phyloP scores from a whole-genome alignment of 73 alveolate species.

The Paramecium primaurelia region DNA sequence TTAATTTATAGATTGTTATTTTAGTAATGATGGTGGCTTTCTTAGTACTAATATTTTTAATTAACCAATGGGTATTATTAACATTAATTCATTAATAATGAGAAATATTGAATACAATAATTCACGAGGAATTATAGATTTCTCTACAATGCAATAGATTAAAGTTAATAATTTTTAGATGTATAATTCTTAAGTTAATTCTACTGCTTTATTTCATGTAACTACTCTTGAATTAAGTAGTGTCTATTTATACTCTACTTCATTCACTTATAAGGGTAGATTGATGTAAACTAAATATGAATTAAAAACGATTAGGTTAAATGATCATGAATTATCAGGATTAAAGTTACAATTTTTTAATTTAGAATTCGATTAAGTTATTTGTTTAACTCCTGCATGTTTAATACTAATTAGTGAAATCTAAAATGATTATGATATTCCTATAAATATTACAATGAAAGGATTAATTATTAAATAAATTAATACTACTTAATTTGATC shows the following conservation, averaged over 20 bases:
- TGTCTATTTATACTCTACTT: neutral
- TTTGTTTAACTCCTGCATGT: neutral
- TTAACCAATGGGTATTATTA: neutral
- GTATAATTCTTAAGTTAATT: neutral
- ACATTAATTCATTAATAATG: neutral
- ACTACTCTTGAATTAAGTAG: neutral
- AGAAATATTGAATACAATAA: neutral
- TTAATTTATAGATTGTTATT: neutral
- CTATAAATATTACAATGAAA: neutral
- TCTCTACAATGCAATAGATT: neutral
- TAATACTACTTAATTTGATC: neutral
- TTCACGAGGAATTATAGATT: slow-evolving; percentile 6
- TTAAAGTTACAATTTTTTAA: neutral
- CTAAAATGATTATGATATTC: neutral
- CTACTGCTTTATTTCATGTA: neutral
- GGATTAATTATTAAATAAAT: neutral
- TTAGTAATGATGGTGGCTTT: neutral
- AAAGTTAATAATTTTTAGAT: neutral
- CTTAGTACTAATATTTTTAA: neutral
- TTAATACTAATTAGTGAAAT: neutral
- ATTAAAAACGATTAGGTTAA: neutral
- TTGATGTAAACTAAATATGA: neutral
- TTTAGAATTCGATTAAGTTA: neutral
- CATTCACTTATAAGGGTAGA: neutral
- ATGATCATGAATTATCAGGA: slow-evolving; percentile 4